Evolutionary conservation across 352 stramenopile genomes (phyloP).

Genomic region (Saprolegnia parasitica): DNA sequence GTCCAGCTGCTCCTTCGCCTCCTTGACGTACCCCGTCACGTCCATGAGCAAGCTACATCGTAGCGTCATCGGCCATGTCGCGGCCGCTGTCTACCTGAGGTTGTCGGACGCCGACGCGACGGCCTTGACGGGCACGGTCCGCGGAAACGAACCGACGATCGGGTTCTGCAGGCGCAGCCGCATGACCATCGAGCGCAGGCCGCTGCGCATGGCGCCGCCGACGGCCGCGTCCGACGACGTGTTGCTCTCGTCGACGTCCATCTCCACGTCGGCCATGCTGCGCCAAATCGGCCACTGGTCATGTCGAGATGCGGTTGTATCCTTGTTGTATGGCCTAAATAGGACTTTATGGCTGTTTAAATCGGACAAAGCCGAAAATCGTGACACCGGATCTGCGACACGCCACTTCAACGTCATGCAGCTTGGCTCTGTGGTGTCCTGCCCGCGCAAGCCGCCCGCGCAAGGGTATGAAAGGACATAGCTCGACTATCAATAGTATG

Average conservation of each 20-base stretch:
- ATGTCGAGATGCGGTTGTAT: background rate
- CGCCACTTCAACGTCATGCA: too few relatives aligned
- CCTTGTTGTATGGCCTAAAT: background rate
- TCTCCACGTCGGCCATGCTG: background rate
- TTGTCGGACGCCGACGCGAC: conserved; percentile 24
- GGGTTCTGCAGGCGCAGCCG: conserved; percentile 20
- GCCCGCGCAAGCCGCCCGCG: too few relatives aligned
- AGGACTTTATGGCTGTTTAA: background rate
- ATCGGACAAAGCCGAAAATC: too few relatives aligned
- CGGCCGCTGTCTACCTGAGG: conserved; percentile 3
- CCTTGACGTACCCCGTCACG: conserved; percentile 24
- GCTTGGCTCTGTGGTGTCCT: too few relatives aligned
- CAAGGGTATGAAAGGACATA: too few relatives aligned
- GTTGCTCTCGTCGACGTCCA: background rate
- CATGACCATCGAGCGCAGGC: conserved; percentile 6
- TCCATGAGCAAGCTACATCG: conserved; percentile 24
- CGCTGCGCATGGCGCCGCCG: conserved; percentile 20
- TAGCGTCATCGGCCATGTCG: background rate
- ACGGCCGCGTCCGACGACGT: conserved; percentile 3
- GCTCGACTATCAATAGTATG: too few relatives aligned
- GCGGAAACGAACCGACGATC: conserved; percentile 19
- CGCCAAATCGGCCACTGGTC: background rate
- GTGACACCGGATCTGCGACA: too few relatives aligned
- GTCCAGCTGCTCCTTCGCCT: conserved; percentile 19
- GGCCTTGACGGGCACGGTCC: conserved; percentile 17